phyloP scores from a whole-genome alignment of 352 stramenopile species.

The Globisporangium ultimum region DNA sequence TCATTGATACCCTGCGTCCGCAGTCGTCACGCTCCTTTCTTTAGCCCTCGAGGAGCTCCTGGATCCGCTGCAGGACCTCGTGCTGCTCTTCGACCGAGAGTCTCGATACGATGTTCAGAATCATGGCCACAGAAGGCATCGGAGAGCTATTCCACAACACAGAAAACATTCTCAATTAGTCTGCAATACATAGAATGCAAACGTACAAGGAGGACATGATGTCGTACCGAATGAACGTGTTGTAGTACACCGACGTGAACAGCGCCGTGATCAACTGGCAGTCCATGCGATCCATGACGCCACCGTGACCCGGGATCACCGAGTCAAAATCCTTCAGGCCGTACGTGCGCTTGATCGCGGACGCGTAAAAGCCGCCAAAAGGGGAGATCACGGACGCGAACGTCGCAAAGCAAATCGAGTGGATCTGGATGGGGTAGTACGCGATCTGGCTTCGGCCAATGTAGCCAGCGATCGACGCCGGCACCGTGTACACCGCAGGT shows the following conservation, averaged over 20 bases:
- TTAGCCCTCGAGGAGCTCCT: slow-evolving; percentile 50
- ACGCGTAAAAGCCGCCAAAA: slow-evolving; percentile 99
- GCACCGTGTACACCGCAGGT: slow-evolving; percentile 58
- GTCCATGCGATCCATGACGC: slow-evolving; percentile 97
- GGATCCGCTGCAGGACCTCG: slow-evolving; percentile 63
- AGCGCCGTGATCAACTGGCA: slow-evolving; percentile 95
- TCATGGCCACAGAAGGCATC: slow-evolving; percentile 57
- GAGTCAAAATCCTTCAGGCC: slow-evolving; percentile 99
- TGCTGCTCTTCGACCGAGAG: slow-evolving; percentile 65
- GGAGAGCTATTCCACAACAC: slow-evolving; percentile 35
- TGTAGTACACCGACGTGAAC: slow-evolving; percentile 97
- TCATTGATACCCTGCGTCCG: too few relatives aligned
- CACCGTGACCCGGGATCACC: slow-evolving; percentile 97
- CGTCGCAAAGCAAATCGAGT: slow-evolving; percentile 95
- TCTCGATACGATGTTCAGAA: slow-evolving; percentile 71
- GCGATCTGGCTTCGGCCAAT: slow-evolving; percentile 72
- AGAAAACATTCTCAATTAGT: neutral
- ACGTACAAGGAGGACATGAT: neutral
- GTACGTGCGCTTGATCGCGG: slow-evolving; percentile 98
- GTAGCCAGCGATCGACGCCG: slow-evolving; percentile 74
- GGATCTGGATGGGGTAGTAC: slow-evolving; percentile 90
- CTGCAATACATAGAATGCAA: neutral
- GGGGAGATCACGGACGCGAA: slow-evolving; percentile 98
- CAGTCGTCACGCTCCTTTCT: neutral
- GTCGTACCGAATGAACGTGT: slow-evolving; percentile 92